Evolutionary conservation across 2,329 filamentous ascomycete species (phyloP).

Genomic region (Orbilia javanica): DNA sequence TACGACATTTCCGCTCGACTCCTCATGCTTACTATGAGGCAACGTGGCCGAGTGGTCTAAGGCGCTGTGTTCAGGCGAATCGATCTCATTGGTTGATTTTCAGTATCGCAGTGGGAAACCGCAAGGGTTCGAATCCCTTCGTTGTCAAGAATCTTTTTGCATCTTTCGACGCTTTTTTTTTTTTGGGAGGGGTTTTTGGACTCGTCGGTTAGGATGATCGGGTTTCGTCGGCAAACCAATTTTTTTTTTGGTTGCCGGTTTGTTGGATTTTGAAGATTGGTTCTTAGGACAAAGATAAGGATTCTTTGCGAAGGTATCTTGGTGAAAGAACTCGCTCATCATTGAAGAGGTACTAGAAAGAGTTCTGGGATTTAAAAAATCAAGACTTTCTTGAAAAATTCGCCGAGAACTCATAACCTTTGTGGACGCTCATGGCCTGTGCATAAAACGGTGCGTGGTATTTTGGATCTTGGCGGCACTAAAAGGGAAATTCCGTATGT

Average conservation of each 20-base stretch:
- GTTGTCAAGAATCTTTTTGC: constrained; percentile 53
- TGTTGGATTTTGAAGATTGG: not conserved
- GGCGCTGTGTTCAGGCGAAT: constrained; percentile 60
- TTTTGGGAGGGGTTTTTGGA: not conserved
- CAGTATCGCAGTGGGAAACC: constrained; percentile 61
- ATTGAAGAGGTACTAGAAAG: not conserved
- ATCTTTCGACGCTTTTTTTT: constrained; percentile 20
- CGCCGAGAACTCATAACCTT: too few relatives aligned
- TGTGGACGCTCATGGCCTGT: too few relatives aligned
- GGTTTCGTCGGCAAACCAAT: constrained; percentile 2
- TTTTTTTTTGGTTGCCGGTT: not conserved
- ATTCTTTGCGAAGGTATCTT: not conserved
- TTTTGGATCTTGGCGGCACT: constrained; percentile 8
- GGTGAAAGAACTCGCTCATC: not conserved
- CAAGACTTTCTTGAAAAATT: too few relatives aligned
- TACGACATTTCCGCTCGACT: not conserved
- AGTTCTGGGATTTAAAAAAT: not conserved
- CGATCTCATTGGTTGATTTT: constrained; percentile 57
- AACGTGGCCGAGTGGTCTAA: constrained; percentile 61
- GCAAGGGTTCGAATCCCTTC: constrained; percentile 61
- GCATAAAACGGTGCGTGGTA: too few relatives aligned
- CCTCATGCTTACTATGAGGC: constrained; percentile 44
- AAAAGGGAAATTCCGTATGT: constrained; percentile 20
- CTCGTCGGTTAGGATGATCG: not conserved
- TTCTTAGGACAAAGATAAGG: not conserved